Evolutionary conservation across 176 grass and related monocot species (phyloP), one percentile per base, ranked within the genome.

Genomic region (Rhipidocladum racemiflorum): DNA sequence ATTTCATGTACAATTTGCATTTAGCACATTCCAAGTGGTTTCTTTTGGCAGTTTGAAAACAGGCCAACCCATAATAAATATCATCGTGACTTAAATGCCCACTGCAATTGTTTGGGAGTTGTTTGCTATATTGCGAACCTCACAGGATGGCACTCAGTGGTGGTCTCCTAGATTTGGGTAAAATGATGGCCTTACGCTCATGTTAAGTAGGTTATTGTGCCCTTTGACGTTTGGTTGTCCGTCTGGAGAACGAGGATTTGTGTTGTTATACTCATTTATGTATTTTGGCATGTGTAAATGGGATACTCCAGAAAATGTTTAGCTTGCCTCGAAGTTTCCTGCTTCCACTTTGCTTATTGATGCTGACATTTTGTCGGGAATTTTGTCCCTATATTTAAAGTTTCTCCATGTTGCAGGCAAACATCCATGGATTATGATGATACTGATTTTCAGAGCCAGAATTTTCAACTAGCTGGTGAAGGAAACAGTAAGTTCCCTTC

Each of bases 351-450:
- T 74, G 7, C 40, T 76, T 54, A 35, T 38, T 35, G 39, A 25
- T 39, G 18, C 34, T 35, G 2, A 20, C 44, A 64, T 68, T 28
- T 3, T 29, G 18, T 70, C 76, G 17, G 27, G 49, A 49, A 11
- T 25, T 73, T 78, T 2, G 0, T 66, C 67, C 65, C 60, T 61
- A 76, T 73, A 61, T 70, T 50, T 45, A 48, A 79, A 49, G 34
- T 54, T 25, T 87, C 38, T 63, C 18, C 50, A 74, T 80, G 44
- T 72, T 83, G 64, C 87, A 99, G 97, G 87, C 72, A 50, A 89
- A 84, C 68, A 96, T 87, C 93, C 87, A 99, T 99, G 97, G 97
- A 99, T 90, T 86, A 90, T 99, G 93, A 99, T 20, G 87, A 99
- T 83, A 81, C 61, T 81, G 91, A 96, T 77, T 93, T 99, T 93